Percentiles rank a stretch among this genome's conserved stretches.
Conservation (phyloP, 306 rosid genomes). For the Lathyrus aphaca region DNA sequence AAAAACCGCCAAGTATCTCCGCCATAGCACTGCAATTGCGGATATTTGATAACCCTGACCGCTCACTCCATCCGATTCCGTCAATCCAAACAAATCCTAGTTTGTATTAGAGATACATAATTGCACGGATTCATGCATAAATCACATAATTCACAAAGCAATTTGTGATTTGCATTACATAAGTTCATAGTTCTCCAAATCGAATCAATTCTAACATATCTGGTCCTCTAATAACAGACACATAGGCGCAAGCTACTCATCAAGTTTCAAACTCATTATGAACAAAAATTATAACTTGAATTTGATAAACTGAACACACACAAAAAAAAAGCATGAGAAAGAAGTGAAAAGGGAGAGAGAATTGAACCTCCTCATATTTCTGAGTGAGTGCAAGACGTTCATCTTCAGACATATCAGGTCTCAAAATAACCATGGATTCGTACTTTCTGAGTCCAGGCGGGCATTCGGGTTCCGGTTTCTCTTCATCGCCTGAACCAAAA, state of each 20-base stretch:
- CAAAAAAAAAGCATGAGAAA: not conserved
- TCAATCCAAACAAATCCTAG: no score
- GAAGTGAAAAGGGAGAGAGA: not conserved
- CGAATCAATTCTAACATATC: not conserved
- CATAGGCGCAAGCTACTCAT: not conserved
- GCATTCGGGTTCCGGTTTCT: conserved; percentile 74
- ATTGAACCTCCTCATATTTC: conserved; percentile 42
- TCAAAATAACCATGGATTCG: conserved; percentile 38
- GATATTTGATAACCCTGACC: no score
- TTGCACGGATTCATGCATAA: not conserved
- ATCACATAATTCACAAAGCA: not conserved
- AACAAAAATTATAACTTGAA: no score
- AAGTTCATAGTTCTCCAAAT: no score
- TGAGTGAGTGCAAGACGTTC: conserved; percentile 40
- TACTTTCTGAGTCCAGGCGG: conserved; percentile 42
- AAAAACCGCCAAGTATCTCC: no score
- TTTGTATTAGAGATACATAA: not conserved
- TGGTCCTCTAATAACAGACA: not conserved
- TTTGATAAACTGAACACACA: not conserved
- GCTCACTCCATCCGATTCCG: no score
- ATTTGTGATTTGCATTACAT: not conserved
- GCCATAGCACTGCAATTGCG: no score
- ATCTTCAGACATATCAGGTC: conserved; percentile 44
- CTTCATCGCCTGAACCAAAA: conserved; percentile 58
- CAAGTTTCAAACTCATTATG: conserved; percentile 33